A percentile compares a stretch with the other conserved stretches of the same genome.
Conservation (phyloP, 176 grass and related monocot species). For the Miscanthus lutarioriparius region DNA sequence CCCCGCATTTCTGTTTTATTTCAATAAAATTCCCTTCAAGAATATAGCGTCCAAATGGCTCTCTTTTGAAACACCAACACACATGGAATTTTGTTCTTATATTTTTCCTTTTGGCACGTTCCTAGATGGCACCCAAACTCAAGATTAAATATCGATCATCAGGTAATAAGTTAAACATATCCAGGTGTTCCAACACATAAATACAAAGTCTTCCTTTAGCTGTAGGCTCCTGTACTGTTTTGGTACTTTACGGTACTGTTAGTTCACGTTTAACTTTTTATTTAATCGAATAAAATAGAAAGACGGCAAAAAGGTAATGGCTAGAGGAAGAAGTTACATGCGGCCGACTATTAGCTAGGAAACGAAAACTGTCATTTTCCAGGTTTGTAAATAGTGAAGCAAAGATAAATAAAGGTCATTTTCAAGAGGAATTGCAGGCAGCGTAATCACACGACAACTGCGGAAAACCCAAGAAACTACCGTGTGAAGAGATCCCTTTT, state of each 20-base stretch:
- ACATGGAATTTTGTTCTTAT: not conserved
- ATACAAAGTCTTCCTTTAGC: not conserved
- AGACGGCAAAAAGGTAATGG: not conserved
- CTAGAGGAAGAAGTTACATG: not conserved
- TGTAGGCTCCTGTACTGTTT: not conserved
- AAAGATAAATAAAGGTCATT: not conserved
- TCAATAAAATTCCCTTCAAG: too few species aligned
- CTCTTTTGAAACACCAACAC: not conserved
- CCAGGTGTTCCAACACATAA: not conserved
- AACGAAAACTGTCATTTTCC: not conserved
- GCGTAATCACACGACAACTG: slow-evolving; percentile 20
- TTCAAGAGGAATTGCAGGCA: slow-evolving; percentile 1
- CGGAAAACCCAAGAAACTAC: not conserved
- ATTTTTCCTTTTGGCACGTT: not conserved
- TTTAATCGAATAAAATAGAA: not conserved
- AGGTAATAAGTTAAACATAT: not conserved
- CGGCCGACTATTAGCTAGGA: not conserved
- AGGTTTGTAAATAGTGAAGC: not conserved
- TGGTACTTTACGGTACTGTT: not conserved
- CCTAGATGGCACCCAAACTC: not conserved
- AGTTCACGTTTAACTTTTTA: not conserved
- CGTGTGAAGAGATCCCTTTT: slow-evolving; percentile 8
- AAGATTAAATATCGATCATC: not conserved
- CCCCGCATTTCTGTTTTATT: too few species aligned
- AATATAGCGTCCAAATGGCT: not conserved